Percentiles rank a stretch among this genome's conserved stretches.
Conservation (phyloP, 1,284 basidiomycete genomes). For the Rhodotorula sp. region DNA sequence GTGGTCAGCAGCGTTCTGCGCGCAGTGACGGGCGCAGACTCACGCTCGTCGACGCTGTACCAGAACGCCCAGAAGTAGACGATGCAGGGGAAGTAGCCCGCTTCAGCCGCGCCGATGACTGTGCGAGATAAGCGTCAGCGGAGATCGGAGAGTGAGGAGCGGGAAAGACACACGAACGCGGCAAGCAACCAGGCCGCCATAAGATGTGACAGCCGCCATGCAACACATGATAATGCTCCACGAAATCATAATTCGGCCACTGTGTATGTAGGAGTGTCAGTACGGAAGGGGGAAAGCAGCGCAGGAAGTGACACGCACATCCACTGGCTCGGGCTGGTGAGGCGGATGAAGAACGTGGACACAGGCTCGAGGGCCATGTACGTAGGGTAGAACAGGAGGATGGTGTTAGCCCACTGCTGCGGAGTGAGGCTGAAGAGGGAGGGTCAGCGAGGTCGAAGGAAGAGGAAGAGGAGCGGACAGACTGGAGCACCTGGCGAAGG, state of each 20-base stretch:
- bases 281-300: too few relatives aligned
- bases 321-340: constrained; percentile 3
- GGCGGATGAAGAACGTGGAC: not conserved
- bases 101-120: not conserved
- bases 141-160: not conserved
- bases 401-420: not conserved
- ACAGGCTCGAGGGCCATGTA: constrained; percentile 4
- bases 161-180: not conserved
- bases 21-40: not conserved
- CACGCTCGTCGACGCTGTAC: not conserved
- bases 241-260: not conserved
- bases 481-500: constrained; percentile 4
- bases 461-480: constrained; percentile 3
- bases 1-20: not conserved
- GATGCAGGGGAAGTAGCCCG: not conserved
- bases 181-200: not conserved
- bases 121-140: not conserved
- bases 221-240: not conserved
- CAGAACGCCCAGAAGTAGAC: not conserved
- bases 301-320: not conserved
- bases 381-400: not conserved
- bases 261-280: not conserved
- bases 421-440: not conserved
- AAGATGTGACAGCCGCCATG: not conserved
- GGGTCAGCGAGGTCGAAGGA: not conserved